Evolutionary conservation across 31 red algal species (phyloP), one percentile per base, ranked within the genome.

Genomic region (Porphyra umbilicalis): DNA sequence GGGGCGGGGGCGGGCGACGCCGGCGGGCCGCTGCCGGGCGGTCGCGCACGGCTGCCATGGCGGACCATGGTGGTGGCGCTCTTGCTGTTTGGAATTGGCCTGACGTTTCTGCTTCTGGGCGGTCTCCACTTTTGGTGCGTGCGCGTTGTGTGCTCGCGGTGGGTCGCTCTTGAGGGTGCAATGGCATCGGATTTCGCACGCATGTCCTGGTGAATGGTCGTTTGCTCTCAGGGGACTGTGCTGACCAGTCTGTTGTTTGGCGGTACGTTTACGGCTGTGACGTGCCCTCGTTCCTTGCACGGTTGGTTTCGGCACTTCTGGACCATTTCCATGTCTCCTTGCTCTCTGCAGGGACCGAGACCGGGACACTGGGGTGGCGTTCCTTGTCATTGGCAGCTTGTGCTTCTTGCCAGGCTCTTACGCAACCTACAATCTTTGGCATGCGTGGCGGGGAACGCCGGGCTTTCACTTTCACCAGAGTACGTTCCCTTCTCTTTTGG

Each of bases 391-490:
- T 25, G 89, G 89, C 5, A 35, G 68, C 11, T 34, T 91, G 15
- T 76, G 80, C 18, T 91, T 91, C 79, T 75, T 91, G 35, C 89
- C 89, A 1, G 89, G 89, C n/a, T 40, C 75, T 6, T 91, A 91
- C 40, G 39, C 86, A 6, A 32, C 78, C 14, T 91, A 79, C 74
- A 91, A 91, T 42, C 38, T 91, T 38, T 75, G 85, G 35, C 89
- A 91, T 15, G 35, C 80, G 18, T 33, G 83, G 79, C 82, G 89
- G 8, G 89, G 89, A 18, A 83, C 84, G 80, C 80, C 79, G 33
- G 89, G 89, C 7, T 91, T 91, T 84, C 84, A 86, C 80, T 42
- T 91, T 33, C 79, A 81, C 13, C 79, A 91, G 33, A 80, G 89
- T 91, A 79, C 34, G 89, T 86, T 80, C 8, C 32, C 76, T 74